Percentiles rank a stretch among this genome's conserved stretches.
Conservation (phyloP, 2,329 filamentous ascomycete species). For the Incumbomyces delicatus region DNA sequence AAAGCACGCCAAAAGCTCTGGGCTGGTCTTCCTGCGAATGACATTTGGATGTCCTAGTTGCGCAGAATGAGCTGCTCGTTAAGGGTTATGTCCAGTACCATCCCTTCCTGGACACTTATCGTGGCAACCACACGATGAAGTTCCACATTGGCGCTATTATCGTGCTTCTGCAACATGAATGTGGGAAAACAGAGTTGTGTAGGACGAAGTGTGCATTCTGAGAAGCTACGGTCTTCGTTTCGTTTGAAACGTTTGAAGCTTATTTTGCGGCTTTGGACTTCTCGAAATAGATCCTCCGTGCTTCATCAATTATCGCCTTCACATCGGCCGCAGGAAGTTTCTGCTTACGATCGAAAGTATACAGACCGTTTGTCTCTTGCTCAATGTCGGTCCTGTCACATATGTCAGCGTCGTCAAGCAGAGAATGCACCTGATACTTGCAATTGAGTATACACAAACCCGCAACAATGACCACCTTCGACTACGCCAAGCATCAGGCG, state of each 20-base stretch:
- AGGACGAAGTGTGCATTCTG: too few relatives aligned
- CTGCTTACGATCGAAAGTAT: slow-evolving; percentile 51
- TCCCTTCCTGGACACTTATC: too few relatives aligned
- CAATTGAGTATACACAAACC: slow-evolving; percentile 59
- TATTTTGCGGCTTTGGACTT: neutral
- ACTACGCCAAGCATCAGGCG: slow-evolving; percentile 51
- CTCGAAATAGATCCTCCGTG: slow-evolving; percentile 36
- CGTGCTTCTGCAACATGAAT: too few relatives aligned
- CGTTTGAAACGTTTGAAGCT: neutral
- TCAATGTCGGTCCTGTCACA: slow-evolving; percentile 45
- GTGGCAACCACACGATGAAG: too few relatives aligned
- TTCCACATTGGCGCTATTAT: too few relatives aligned
- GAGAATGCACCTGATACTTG: slow-evolving; percentile 27
- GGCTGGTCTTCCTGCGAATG: too few relatives aligned
- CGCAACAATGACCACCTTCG: slow-evolving; percentile 47
- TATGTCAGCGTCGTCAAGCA: neutral
- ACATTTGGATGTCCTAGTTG: too few relatives aligned
- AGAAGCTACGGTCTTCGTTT: neutral
- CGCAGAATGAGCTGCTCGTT: too few relatives aligned
- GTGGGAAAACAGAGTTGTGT: too few relatives aligned
- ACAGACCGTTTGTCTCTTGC: slow-evolving; percentile 59
- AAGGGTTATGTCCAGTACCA: too few relatives aligned
- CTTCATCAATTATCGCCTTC: slow-evolving; percentile 48
- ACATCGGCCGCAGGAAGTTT: slow-evolving; percentile 51
- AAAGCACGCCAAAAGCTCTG: too few relatives aligned